Conservation (phyloP, 2,329 filamentous ascomycete genomes). For the Fusarium sp. region DNA sequence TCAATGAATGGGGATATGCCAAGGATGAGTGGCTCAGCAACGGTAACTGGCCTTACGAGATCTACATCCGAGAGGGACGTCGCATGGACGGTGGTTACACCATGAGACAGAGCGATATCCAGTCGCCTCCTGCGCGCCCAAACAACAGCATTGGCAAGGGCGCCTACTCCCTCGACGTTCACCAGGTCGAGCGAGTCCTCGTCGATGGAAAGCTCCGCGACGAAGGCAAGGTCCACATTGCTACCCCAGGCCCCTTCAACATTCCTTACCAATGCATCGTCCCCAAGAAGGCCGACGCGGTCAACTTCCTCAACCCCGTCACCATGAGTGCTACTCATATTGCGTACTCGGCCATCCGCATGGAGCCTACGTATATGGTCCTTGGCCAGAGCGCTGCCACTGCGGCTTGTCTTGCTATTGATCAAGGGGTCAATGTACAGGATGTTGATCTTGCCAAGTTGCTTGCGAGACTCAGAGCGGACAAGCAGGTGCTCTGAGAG, state of each 20-base stretch:
- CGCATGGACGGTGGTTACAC: slow-evolving; percentile 34
- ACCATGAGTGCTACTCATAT: slow-evolving; percentile 37
- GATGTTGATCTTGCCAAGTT: slow-evolving; percentile 25
- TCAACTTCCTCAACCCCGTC: slow-evolving; percentile 37
- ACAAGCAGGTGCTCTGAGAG: slow-evolving; percentile 30
- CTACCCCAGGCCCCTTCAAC: slow-evolving; percentile 27
- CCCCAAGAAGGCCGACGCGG: slow-evolving; percentile 19
- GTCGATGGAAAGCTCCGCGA: slow-evolving; percentile 23
- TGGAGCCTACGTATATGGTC: slow-evolving; percentile 39
- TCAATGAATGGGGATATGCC: slow-evolving; percentile 30
- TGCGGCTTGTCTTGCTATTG: slow-evolving; percentile 35
- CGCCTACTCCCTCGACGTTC: slow-evolving; percentile 32
- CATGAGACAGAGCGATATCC: slow-evolving; percentile 35
- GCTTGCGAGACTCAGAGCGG: slow-evolving; percentile 26
- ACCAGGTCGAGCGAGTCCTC: slow-evolving; percentile 34
- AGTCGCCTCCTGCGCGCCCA: slow-evolving; percentile 15
- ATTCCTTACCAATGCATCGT: slow-evolving; percentile 26
- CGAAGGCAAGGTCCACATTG: slow-evolving; percentile 36
- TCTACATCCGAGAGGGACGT: slow-evolving; percentile 36
- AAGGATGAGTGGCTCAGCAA: slow-evolving; percentile 35
- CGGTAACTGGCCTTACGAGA: slow-evolving; percentile 37
- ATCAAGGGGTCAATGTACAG: slow-evolving; percentile 33
- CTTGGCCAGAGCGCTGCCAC: slow-evolving; percentile 37
- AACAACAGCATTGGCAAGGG: slow-evolving; percentile 23
- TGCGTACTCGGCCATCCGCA: slow-evolving; percentile 33